Conservation (phyloP, 192 early-diverging fungal genomes). For the Dissophora globulifera region DNA sequence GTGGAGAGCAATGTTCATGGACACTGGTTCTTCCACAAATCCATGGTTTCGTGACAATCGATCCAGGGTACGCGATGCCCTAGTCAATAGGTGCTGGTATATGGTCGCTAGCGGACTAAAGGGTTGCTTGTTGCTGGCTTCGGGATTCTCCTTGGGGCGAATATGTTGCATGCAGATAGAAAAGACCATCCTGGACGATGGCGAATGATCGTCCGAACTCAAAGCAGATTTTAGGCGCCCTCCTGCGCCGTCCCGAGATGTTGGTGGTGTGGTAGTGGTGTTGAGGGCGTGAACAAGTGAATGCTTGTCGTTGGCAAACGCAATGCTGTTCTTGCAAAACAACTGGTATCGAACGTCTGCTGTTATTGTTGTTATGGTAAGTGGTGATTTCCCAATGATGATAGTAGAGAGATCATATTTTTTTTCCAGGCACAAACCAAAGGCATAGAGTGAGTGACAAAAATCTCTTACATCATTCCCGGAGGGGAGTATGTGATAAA, state of each 20-base stretch:
- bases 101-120: background rate
- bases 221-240: background rate
- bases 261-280: conserved; percentile 9
- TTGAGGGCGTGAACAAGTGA: conserved; percentile 16
- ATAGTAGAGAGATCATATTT: background rate
- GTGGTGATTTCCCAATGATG: background rate
- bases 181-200: conserved; percentile 25
- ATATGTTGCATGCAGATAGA: conserved; percentile 42
- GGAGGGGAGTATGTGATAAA: background rate
- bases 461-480: background rate
- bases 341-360: conserved; percentile 6
- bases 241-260: conserved; percentile 9
- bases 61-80: conserved; percentile 1
- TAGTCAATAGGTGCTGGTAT: background rate
- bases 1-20: background rate
- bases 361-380: no score
- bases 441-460: no score
- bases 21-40: no score
- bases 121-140: background rate
- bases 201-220: conserved; percentile 4
- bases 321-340: conserved; percentile 14
- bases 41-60: background rate
- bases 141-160: conserved; percentile 7
- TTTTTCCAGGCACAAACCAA: no score
- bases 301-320: conserved; percentile 28